Evolutionary conservation across 148 eudicot species (phyloP), one percentile per base, ranked within the genome.

Genomic region (Nyssa sinensis): DNA sequence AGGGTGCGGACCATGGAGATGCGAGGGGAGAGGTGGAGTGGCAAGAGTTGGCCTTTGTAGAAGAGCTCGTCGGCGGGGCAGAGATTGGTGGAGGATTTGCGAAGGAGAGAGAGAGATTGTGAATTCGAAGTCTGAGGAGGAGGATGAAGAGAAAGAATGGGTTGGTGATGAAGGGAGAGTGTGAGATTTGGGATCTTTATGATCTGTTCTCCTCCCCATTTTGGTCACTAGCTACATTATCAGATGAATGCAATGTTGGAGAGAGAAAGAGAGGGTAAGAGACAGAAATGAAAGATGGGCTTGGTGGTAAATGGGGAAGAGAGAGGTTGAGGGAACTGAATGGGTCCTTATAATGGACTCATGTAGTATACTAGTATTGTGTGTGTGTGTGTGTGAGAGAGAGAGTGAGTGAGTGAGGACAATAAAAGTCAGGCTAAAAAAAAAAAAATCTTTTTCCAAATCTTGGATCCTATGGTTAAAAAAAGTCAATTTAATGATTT

Each of bases 11-110:
- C 96, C 92, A 93, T 88, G 30, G 96, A 90, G 73, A 91, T 84
- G 34, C 96, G 87, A 4, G 92, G 88, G 28, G 97, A 91, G 81
- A 83, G 91, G 73, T 88, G 94, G 78, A 91, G 93, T 4, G 97
- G 98, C 30, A 91, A 84, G 71, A 93, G 86, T 28, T 91, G 94
- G 8, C 98, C 98, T 35, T 91, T 91, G 88, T 91, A 93, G 81
- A 93, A 93, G 60, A 93, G 92, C 67, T 93, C 92, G 84, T 93
- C 97, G 61, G 98, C 98, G 9, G 97, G 93, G 76, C 90, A 84
- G 31, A 88, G 77, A n/a, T 78, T 74, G 61, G 86, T 76, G 58
- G 97, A 80, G 35, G 95, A 86, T 33, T 92, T 92, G 1, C 89
- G 89, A 0, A 3, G 98, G 98, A 4, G 98, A 91, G 62, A 87